These are phyloP conservation scores for Teratosphaeria pseudoeucalypti DNA, from an alignment of 2,329 filamentous ascomycete genomes.

Conservation along the genomic window DNA sequence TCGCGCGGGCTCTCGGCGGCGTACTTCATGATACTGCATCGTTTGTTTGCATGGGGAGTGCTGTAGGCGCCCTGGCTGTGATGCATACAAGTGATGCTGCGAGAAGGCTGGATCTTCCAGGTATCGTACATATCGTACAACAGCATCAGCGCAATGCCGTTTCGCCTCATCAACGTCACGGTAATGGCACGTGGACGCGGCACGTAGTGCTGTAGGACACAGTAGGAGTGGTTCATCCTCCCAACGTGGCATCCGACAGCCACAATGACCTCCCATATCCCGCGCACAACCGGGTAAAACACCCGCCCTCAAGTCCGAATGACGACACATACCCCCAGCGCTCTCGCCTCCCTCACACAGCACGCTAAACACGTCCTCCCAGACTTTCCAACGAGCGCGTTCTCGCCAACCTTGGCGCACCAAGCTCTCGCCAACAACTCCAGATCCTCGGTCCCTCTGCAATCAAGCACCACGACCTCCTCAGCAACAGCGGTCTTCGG, in stretches of 20 bases:
- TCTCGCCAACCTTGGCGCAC: conserved; percentile 64
- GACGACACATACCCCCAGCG: conserved; percentile 59
- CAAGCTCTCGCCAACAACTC: conserved; percentile 62
- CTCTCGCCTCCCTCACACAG: conserved; percentile 63
- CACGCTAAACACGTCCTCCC: conserved; percentile 62
- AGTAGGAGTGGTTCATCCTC: not conserved
- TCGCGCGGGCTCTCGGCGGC: not conserved
- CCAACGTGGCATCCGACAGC: not conserved
- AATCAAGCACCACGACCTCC: conserved; percentile 35
- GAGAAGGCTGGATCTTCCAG: not conserved
- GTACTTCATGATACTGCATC: not conserved
- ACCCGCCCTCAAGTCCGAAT: conserved; percentile 28
- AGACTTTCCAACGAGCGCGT: conserved; percentile 58
- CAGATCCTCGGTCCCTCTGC: conserved; percentile 51
- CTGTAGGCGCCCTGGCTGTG: not conserved
- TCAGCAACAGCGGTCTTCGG: conserved; percentile 14
- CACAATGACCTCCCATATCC: not conserved
- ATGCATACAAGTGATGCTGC: not conserved
- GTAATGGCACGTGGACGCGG: not conserved
- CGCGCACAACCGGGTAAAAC: not conserved
- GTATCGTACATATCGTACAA: not conserved
- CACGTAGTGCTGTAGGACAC: not conserved
- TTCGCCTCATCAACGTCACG: not conserved
- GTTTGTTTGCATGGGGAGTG: not conserved
- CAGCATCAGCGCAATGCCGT: not conserved